phyloP scores from a whole-genome alignment of 257 asterid species.

The Solanum piurae region DNA sequence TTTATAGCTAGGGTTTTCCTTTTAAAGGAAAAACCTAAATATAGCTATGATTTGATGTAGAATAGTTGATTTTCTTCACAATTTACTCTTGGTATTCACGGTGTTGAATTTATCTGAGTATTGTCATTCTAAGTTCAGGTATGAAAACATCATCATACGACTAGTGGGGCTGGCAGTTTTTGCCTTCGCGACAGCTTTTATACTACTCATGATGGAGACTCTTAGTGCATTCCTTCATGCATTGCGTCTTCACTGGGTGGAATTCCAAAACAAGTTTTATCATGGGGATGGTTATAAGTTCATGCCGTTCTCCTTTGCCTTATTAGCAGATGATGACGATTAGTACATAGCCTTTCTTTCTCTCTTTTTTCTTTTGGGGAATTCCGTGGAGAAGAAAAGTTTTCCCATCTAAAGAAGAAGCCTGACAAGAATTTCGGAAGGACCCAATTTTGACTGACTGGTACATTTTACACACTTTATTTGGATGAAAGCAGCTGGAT shows the following conservation, averaged over 20 bases:
- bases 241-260: conserved; percentile 93
- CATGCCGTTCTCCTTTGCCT: conserved; percentile 68
- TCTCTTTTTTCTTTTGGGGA: neutral
- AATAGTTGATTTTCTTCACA: neutral
- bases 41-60: neutral
- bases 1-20: neutral
- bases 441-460: conserved; percentile 1
- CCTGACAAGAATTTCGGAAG: neutral
- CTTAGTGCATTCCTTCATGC: conserved; percentile 95
- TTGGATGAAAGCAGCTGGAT: neutral
- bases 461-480: neutral
- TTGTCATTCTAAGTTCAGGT: conserved; percentile 35
- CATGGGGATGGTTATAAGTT: conserved; percentile 88
- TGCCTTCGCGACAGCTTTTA: conserved; percentile 77
- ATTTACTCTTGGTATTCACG: neutral
- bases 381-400: conserved; percentile 12
- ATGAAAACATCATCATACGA: conserved; percentile 60
- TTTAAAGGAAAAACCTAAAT: neutral
- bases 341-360: conserved; percentile 8
- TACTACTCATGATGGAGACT: conserved; percentile 88
- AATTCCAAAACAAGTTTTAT: conserved; percentile 80
- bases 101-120: neutral
- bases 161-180: conserved; percentile 74
- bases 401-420: neutral
- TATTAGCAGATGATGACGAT: conserved; percentile 41